Percentiles rank a stretch among this genome's conserved stretches.
These are phyloP conservation scores for Vitis rotundifolia DNA, from an alignment of 164 flowering plant species.

Conservation along the genomic window DNA sequence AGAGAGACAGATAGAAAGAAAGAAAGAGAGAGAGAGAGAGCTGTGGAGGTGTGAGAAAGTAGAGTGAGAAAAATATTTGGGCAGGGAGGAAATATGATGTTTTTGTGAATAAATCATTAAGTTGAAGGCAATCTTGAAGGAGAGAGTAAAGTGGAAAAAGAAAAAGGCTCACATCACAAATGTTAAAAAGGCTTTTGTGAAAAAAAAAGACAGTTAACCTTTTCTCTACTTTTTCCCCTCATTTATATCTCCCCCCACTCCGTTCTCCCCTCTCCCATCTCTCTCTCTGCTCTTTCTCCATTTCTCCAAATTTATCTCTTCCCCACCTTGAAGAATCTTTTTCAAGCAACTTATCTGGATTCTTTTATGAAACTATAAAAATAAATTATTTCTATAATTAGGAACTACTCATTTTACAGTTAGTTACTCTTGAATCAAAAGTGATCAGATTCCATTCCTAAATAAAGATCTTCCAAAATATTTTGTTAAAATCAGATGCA, in stretches of 20 bases:
- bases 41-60: background rate
- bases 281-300: background rate
- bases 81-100: background rate
- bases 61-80: constrained; percentile 4
- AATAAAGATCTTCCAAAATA: too few relatives aligned
- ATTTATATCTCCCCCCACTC: constrained; percentile 3
- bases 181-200: too few relatives aligned
- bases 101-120: too few relatives aligned
- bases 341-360: too few relatives aligned
- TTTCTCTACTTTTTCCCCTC: constrained; percentile 7
- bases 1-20: background rate
- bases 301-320: background rate
- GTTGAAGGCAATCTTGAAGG: background rate
- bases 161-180: background rate
- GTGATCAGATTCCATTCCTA: too few relatives aligned
- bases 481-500: too few relatives aligned
- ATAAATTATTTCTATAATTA: too few relatives aligned
- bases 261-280: background rate
- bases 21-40: constrained; percentile 8
- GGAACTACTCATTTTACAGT: too few relatives aligned
- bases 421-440: too few relatives aligned
- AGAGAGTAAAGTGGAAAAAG: background rate
- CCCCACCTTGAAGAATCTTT: too few relatives aligned
- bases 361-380: too few relatives aligned
- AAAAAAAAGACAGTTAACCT: constrained; percentile 9